A percentile compares a stretch with the other conserved stretches of the same genome.
These are phyloP conservation scores for Clarireedia hainanense DNA, from an alignment of 2,329 filamentous ascomycete species.

Conservation along the genomic window DNA sequence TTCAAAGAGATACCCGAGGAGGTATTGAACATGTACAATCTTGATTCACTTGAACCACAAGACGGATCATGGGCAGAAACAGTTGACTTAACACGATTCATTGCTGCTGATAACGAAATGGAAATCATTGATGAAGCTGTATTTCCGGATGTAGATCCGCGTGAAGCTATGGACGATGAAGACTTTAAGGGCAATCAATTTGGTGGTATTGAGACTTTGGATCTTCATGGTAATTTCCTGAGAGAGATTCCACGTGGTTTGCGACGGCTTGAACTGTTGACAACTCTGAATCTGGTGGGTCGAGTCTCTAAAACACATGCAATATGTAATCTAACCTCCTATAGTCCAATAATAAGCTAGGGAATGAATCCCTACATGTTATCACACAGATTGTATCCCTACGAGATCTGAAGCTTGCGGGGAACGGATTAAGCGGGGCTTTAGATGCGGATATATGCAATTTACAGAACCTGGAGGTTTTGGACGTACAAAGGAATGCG, in stretches of 20 bases:
- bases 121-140: conserved; percentile 62
- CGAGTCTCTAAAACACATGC: not conserved
- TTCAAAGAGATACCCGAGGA: conserved; percentile 73
- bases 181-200: conserved; percentile 70
- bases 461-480: conserved; percentile 63
- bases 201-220: conserved; percentile 69
- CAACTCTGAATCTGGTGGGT: conserved; percentile 72
- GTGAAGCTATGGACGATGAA: conserved; percentile 49
- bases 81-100: conserved; percentile 76
- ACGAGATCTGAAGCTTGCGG: conserved; percentile 72
- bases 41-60: conserved; percentile 55
- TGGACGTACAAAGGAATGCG: conserved; percentile 77
- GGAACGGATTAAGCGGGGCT: conserved; percentile 65
- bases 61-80: conserved; percentile 80
- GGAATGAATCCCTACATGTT: conserved; percentile 62
- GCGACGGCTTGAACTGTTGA: conserved; percentile 63
- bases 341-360: conserved; percentile 73
- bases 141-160: conserved; percentile 65
- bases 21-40: conserved; percentile 85
- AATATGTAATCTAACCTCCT: conserved; percentile 1
- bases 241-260: conserved; percentile 67
- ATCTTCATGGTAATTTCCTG: conserved; percentile 80
- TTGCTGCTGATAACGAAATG: conserved; percentile 86
- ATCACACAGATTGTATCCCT: conserved; percentile 66
- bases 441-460: conserved; percentile 56